phyloP scores from a whole-genome alignment of 495 filamentous ascomycete genomes.

The Daldinia childiae region DNA sequence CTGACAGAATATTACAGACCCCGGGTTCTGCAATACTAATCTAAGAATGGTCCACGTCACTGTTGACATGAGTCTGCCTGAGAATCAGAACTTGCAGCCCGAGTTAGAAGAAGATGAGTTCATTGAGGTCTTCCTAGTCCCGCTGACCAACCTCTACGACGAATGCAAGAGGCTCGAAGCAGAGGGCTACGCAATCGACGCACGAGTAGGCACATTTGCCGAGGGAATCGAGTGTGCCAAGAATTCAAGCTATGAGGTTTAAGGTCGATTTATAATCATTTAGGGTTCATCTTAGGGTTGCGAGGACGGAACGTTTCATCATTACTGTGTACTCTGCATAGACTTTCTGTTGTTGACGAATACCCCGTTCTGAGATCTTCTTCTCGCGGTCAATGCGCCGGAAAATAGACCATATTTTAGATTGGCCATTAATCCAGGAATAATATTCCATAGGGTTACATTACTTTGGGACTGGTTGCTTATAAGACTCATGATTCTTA shows the following conservation, averaged over 20 bases:
- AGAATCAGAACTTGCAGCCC: slow-evolving; percentile 73
- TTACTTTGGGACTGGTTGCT: background rate
- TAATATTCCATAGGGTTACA: background rate
- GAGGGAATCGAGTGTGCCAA: slow-evolving; percentile 86
- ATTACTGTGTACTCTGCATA: slow-evolving; percentile 18
- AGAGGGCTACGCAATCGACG: slow-evolving; percentile 85
- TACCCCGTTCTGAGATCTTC: slow-evolving; percentile 17
- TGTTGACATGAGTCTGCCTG: slow-evolving; percentile 75
- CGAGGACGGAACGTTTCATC: slow-evolving; percentile 1
- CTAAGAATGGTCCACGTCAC: slow-evolving; percentile 82
- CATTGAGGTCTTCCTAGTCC: slow-evolving; percentile 84
- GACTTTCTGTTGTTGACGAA: slow-evolving; percentile 22
- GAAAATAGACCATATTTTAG: slow-evolving; percentile 5
- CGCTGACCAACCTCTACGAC: slow-evolving; percentile 69
- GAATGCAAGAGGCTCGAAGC: slow-evolving; percentile 74
- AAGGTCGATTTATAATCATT: background rate
- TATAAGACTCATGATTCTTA: background rate
- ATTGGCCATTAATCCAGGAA: slow-evolving; percentile 10
- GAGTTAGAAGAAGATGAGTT: slow-evolving; percentile 89
- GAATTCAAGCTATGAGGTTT: slow-evolving; percentile 50
- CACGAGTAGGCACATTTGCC: slow-evolving; percentile 82
- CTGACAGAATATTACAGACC: slow-evolving; percentile 49
- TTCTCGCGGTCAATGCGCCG: background rate
- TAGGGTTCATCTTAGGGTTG: background rate
- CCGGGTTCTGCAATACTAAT: slow-evolving; percentile 90